Conservation (phyloP, 1,139 yeast species). For the Saccharomyces hybrid region DNA sequence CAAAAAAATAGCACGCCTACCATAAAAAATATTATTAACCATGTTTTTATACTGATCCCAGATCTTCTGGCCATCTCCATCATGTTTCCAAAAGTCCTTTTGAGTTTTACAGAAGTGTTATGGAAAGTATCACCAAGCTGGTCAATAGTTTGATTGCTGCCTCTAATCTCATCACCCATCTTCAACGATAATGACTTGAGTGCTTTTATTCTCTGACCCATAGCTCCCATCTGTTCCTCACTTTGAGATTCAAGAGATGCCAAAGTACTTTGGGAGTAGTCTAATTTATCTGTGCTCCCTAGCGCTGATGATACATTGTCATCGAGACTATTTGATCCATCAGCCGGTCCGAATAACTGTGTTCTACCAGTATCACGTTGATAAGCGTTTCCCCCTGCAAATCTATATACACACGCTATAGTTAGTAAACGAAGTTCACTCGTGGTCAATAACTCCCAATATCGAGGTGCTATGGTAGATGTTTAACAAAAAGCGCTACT, state of each 20-base stretch:
- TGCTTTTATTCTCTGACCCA: constrained; percentile 63
- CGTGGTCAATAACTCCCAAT: neutral
- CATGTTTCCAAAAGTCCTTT: constrained; percentile 66
- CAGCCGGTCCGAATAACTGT: constrained; percentile 27
- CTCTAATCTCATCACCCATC: constrained; percentile 82
- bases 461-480: neutral
- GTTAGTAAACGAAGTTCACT: neutral
- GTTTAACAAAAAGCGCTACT: neutral
- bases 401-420: constrained; percentile 4
- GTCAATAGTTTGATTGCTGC: constrained; percentile 55
- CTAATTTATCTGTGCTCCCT: constrained; percentile 17
- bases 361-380: constrained; percentile 29
- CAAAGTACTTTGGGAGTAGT: constrained; percentile 43
- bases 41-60: constrained; percentile 70
- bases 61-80: constrained; percentile 74
- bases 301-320: constrained; percentile 20
- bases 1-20: constrained; percentile 65
- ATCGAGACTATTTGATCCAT: constrained; percentile 4
- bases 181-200: constrained; percentile 62
- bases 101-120: constrained; percentile 40
- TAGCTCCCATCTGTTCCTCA: constrained; percentile 62
- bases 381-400: constrained; percentile 12
- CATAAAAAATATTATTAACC: constrained; percentile 61
- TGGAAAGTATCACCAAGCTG: constrained; percentile 46
- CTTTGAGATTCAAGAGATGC: constrained; percentile 75